Evolutionary conservation across 2,329 filamentous ascomycete genomes (phyloP), one percentile per base, ranked within the genome.

Genomic region (Ascochyta rabiei): DNA sequence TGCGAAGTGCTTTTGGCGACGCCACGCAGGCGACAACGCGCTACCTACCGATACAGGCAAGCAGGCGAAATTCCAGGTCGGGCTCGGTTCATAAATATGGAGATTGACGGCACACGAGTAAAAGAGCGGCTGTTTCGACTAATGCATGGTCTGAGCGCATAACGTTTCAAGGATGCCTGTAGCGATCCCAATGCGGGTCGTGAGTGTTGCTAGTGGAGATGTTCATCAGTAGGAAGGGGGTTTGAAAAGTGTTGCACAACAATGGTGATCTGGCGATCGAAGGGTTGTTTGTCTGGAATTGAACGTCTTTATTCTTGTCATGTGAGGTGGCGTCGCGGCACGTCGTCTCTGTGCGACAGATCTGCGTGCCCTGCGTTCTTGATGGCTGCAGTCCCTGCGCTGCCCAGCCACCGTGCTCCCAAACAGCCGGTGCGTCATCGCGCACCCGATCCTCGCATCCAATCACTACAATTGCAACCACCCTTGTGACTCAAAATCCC

Each of bases 331-430:
- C 42, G 42, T 45, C 16, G n/a, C 35, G 18, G 52, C 52, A 50
- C 35, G 30, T 50, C 52, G 23, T 38, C 19, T 40, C 33, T 38
- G 52, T 55, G 35, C 37, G 26, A 55, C 52, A 30, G 46, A 55
- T 55, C 46, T 49, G 52, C 46, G 41, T 55, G 35, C 52, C 52
- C 52, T 55, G 52, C 52, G 52, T 55, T 50, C 41, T 30, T 55
- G 52, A 50, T 35, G 52, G 46, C 52, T 50, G 42, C 52, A 50
- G 46, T 46, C 52, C 52, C 52, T 50, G 52, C 52, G 41, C 52
- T 50, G 30, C 31, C 46, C 46, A 55, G 41, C 31, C 42, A 41
- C 52, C 46, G 34, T 55, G 35, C 47, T 47, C 46, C 52, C 52
- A 55, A 55, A 55, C 52, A 50, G 52, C 46, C 46, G 46, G 52